Base-by-base conservation (phyloP, 2,329 filamentous ascomycete genomes). In the Colletotrichum sojae region DNA sequence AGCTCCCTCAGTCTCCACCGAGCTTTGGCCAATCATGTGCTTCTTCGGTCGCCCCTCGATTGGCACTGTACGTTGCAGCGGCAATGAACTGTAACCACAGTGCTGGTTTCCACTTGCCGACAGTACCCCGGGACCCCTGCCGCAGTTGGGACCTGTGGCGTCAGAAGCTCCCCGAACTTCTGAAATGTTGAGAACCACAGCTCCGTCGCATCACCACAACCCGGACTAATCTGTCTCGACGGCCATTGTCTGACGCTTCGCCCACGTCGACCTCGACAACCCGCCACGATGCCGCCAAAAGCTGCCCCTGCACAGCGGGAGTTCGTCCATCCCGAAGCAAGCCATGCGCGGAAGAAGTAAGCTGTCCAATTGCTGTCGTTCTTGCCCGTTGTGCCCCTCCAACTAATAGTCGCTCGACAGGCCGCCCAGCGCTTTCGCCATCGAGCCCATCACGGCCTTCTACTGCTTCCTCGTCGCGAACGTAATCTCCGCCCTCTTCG, bases 381-480 rank as follows among this genome's bases (percentile, higher is more conserved):
- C 48, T 25, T 16, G 18, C 22, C 36, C 18, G 18, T 22, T 12
- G 63, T n/a, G 60, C 58, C 49, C 65, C 59, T 54, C 71, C 71
- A 36, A 63, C 72, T 73, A 40, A 63, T 57, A 40, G 27, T 48
- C 25, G 20, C 20, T n/a, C 56, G 39, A 27, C 64, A 87, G 84
- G 73, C 76, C 78, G 72, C 84, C 83, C 63, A 88, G 85, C 67
- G 84, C 86, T 59, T 92, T 91, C 77, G 86, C 86, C 71, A 84
- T 96, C 70, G 86, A 92, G 73, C 89, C 94, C 63, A 92, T 93
- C 73, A 86, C 89, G 54, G 92, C 92, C 13, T 97, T 98, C 78
- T 96, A 92, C 77, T 81, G 94, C 71, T 96, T 97, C 78, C 83
- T 97, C 53, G 83, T 85, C 36, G 91, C 92, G 72, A 94, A 94